Base-by-base conservation (phyloP, 768 basidiomycete genomes). In the Chlorophyllum brunneum region DNA sequence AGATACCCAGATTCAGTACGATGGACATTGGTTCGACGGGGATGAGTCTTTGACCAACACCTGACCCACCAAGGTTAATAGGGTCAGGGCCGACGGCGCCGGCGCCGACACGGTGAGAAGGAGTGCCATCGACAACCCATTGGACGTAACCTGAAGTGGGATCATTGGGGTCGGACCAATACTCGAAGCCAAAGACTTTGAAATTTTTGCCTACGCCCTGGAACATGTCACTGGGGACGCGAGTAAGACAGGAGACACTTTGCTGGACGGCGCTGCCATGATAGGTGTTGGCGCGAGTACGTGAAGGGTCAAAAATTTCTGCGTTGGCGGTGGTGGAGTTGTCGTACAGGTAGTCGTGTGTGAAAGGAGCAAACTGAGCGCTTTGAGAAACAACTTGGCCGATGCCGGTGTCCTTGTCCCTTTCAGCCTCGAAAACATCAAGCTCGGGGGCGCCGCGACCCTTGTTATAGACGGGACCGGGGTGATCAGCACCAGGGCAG, bases 401-500 rank as follows among this genome's bases (percentile, higher is more conserved):
- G 1, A 58, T 39, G 10, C 55, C 51, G 51, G 56, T 48, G 40
- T 63, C 61, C 55, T 86, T 85, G 70, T 84, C 79, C 61, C 74
- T 76, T 63, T 88, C 83, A 0, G 84, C 86, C 67, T 93, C 89
- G 54, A 92, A 74, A 53, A 92, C 74, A 65, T 92, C 90, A 61
- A 93, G 90, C 67, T 93, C 88, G 3, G 89, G 89, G 0, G 86
- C 82, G 3, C 84, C 83, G 42, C 90, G 83, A 9, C 90, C 89
- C 29, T 68, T 61, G 13, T 54, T 60, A 40, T 61, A 54, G 15
- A 57, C 40, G 0, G 91, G 91, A 1, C 91, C 91, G 0, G 90
- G 91, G 63, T 93, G 91, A 55, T 90, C 87, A 44, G 81, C 79
- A 11, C 74, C 77, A 0, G 83, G 71, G 61, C 90, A 93, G 1